phyloP scores from a whole-genome alignment of 1,139 yeast genomes.

The Geotrichum restrictum region DNA sequence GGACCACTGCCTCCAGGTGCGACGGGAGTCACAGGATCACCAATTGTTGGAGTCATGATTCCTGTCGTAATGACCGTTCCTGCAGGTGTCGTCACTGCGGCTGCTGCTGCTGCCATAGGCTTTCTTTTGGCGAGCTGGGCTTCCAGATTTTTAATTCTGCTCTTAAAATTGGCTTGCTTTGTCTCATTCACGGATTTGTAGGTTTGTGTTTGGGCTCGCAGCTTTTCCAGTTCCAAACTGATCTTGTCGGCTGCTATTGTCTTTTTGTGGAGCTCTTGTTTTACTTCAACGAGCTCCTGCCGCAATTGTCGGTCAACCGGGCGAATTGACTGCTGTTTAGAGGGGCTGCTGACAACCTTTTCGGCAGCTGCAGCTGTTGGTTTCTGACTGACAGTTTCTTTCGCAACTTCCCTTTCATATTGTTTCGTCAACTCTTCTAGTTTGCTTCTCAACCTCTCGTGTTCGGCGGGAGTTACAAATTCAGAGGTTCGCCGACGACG shows the following conservation, averaged over 20 bases:
- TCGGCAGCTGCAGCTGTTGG: too few species aligned
- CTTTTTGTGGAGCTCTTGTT: slow-evolving; percentile 23
- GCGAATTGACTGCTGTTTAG: background rate
- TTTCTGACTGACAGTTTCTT: background rate
- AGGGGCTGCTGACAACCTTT: background rate
- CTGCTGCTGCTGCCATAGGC: background rate
- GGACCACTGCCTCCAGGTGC: slow-evolving; percentile 14
- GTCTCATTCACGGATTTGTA: slow-evolving; percentile 27
- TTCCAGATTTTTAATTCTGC: slow-evolving; percentile 21
- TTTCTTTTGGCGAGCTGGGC: slow-evolving; percentile 1
- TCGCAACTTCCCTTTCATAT: slow-evolving; percentile 4
- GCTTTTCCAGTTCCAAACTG: slow-evolving; percentile 24
- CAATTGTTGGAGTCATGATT: background rate
- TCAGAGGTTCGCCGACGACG: slow-evolving; percentile 10
- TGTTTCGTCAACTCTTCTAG: slow-evolving; percentile 10
- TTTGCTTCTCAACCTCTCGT: slow-evolving; percentile 11
- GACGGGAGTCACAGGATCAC: slow-evolving; percentile 5
- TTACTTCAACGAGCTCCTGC: slow-evolving; percentile 24
- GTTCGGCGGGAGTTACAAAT: slow-evolving; percentile 11
- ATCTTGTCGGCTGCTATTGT: slow-evolving; percentile 23
- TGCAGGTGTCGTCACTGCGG: too few species aligned
- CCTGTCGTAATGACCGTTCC: too few species aligned
- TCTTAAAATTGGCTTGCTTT: slow-evolving; percentile 24
- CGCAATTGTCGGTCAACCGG: slow-evolving; percentile 16
- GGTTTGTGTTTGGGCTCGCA: slow-evolving; percentile 23